Evolutionary conservation across 257 asterid species (phyloP).

Genomic region (Linderniella brevidens): DNA sequence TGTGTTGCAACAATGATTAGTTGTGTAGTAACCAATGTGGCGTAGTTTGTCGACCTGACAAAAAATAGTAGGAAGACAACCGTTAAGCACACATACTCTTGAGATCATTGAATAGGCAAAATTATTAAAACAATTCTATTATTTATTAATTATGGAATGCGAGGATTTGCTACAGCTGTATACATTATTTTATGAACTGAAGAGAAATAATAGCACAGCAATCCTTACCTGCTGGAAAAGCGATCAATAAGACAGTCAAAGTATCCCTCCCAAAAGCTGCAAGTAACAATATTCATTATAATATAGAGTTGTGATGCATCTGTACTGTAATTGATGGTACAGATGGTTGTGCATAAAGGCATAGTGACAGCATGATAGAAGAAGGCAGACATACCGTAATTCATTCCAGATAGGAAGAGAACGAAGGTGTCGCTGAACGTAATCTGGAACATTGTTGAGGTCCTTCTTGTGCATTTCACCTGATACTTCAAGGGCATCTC

Average conservation of each 20-base stretch:
- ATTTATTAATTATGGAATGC: conserved; percentile 6
- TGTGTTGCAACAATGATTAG: conserved; percentile 74
- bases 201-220: too few species aligned
- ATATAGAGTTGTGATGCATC: not conserved
- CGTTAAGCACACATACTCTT: not conserved
- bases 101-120: too few species aligned
- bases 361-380: not conserved
- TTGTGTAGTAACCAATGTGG: conserved; percentile 72
- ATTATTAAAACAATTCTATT: too few species aligned
- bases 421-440: conserved; percentile 81
- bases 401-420: conserved; percentile 92
- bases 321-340: not conserved
- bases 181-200: too few species aligned
- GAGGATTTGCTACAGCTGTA: conserved; percentile 2
- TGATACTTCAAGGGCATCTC: conserved; percentile 98
- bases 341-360: too few species aligned
- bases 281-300: conserved; percentile 10
- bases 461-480: conserved; percentile 91
- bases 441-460: conserved; percentile 61
- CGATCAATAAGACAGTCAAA: conserved; percentile 76
- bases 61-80: conserved; percentile 11
- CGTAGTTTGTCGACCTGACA: conserved; percentile 87
- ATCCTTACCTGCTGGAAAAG: conserved; percentile 81
- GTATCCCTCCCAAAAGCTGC: conserved; percentile 95
- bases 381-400: conserved; percentile 44